Base-by-base conservation (phyloP, 257 asterid species). In the Oldenlandia corymbosa region DNA sequence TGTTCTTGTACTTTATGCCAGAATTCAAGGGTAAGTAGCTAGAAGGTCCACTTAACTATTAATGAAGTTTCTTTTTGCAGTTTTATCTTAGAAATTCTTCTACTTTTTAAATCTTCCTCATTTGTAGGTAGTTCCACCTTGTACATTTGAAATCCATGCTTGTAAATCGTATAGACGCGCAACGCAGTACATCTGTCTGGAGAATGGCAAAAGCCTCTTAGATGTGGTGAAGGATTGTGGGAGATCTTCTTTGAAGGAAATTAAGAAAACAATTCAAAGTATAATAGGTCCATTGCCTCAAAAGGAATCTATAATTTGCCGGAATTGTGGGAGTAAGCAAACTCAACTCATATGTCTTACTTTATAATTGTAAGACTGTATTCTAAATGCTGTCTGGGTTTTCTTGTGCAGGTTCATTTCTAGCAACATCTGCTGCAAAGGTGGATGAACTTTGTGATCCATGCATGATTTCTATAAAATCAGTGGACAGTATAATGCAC, bases 61-160 rank as follows among this genome's bases (percentile, higher is more conserved):
- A 41, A 52, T 52, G 58, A 47, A 45, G 41, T 57, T 47, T 71
- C 55, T 23, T 69, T 27, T 23, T 26, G 11, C 28, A 61, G 28
- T 43, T 64, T 51, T 50, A 58, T 47, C 69, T 42, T 58, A 24
- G 58, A 64, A 65, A 64, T 51, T 61, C 46, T 57, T 32, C 36
- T 60, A 20, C 58, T 37, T 24, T 73, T 39, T 34, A 58, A 37
- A 24, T 53, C 32, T 51, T 26, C 41, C 37, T 18, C 57, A 36
- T 61, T 72, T 66, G 26, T 68, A 90, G 99, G 90, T 88, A 65
- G 80, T 93, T 48, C 94, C 99, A 34, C 96, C 99, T 64, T 85
- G 94, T 75, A 83, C 90, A 66, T 93, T 93, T 85, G 99, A 93
- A 83, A 87, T 90, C 58, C 99, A 93, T 75, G 99, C 99, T 10